Evolutionary conservation across 2,329 filamentous ascomycete genomes (phyloP).

Genomic region (Cordyceps farinosa): DNA sequence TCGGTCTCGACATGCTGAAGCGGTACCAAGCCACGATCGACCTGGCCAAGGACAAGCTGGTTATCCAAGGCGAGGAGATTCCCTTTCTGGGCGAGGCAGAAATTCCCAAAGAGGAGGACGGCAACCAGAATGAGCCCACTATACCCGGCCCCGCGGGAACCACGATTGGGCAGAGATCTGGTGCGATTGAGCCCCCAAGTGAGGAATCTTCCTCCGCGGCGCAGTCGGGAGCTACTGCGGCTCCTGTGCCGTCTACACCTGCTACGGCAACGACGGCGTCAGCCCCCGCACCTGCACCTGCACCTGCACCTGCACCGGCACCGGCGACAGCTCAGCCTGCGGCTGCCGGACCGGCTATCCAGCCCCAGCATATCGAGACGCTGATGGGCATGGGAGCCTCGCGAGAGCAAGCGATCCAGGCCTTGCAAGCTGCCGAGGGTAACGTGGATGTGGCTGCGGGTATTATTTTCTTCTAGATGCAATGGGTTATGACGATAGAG

Average conservation of each 20-base stretch:
- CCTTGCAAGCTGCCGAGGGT: conserved; percentile 76
- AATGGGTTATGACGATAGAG: background rate
- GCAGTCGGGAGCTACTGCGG: conserved; percentile 25
- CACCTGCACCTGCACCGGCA: conserved; percentile 21
- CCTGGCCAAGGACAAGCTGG: conserved; percentile 74
- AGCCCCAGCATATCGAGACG: conserved; percentile 67
- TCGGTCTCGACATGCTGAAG: conserved; percentile 96
- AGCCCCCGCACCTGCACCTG: conserved; percentile 22
- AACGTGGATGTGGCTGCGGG: conserved; percentile 87
- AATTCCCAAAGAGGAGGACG: conserved; percentile 84
- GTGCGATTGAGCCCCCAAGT: conserved; percentile 56
- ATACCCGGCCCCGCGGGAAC: conserved; percentile 85
- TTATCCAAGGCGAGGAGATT: conserved; percentile 85
- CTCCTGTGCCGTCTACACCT: conserved; percentile 17
- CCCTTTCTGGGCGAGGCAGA: conserved; percentile 89
- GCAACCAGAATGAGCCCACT: conserved; percentile 73
- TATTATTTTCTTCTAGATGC: conserved; percentile 57
- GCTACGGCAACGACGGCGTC: conserved; percentile 3
- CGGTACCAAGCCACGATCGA: conserved; percentile 93
- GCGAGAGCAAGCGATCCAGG: conserved; percentile 70
- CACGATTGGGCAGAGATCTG: conserved; percentile 77
- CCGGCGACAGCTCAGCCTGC: conserved; percentile 27
- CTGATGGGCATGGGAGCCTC: conserved; percentile 76
- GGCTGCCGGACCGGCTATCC: conserved; percentile 36
- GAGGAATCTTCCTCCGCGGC: conserved; percentile 25